phyloP scores from a whole-genome alignment of 2,329 filamentous ascomycete species.

The Teratosphaeria epicoccoides region DNA sequence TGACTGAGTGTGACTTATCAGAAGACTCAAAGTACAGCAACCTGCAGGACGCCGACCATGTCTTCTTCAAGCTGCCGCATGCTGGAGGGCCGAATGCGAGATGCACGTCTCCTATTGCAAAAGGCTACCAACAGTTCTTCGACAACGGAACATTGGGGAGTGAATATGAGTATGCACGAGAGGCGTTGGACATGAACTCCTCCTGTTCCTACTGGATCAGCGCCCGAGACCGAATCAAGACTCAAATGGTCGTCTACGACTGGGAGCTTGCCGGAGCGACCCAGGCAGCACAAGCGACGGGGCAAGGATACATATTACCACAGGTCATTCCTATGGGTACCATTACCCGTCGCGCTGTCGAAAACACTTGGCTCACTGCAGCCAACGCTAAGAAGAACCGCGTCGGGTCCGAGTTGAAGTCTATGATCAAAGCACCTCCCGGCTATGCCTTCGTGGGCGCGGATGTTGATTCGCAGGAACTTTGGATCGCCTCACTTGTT shows the following conservation, averaged over 20 bases:
- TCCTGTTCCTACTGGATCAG: slow-evolving; percentile 99
- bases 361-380: slow-evolving; percentile 96
- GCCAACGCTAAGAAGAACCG: slow-evolving; percentile 95
- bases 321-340: slow-evolving; percentile 98
- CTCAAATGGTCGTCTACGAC: slow-evolving; percentile 89
- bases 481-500: slow-evolving; percentile 94
- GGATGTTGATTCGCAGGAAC: slow-evolving; percentile 91
- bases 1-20: slow-evolving; percentile 63
- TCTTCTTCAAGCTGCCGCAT: slow-evolving; percentile 90
- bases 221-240: slow-evolving; percentile 80
- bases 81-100: slow-evolving; percentile 83
- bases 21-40: slow-evolving; percentile 55
- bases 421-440: slow-evolving; percentile 84
- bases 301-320: slow-evolving; percentile 77
- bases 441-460: slow-evolving; percentile 93
- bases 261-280: slow-evolving; percentile 39
- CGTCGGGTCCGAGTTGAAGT: slow-evolving; percentile 91
- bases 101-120: slow-evolving; percentile 80
- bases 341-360: slow-evolving; percentile 83
- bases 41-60: slow-evolving; percentile 54
- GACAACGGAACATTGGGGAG: slow-evolving; percentile 81
- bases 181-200: slow-evolving; percentile 95
- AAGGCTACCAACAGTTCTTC: slow-evolving; percentile 82
- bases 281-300: slow-evolving; percentile 19
- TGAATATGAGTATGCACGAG: slow-evolving; percentile 80